Evolutionary conservation across 1,139 yeast genomes (phyloP), one percentile per base, ranked within the genome.

Genomic region (Pneumocystis murina): DNA sequence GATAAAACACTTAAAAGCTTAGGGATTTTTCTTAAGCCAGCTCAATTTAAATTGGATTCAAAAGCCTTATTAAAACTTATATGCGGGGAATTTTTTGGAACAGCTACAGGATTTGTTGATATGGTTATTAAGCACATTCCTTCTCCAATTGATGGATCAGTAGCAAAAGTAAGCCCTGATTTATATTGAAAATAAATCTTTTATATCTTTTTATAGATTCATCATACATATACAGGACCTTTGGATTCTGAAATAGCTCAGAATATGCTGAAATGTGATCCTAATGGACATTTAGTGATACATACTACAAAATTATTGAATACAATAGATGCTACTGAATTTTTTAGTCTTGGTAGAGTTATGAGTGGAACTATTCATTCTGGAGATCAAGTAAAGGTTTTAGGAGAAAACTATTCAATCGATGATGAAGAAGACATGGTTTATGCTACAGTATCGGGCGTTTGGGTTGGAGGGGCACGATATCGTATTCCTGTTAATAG

Each of bases 391-490:
- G 79, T 89, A 1, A 76, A 77, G 59, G 77, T 90, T 0, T 71
- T 86, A 3, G 91, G 89, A 0, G 87, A 82, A 62, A 75, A 76
- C 36, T 84, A 75, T 67, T 71, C 76, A 6, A 75, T 77, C 10
- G 85, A 82, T 61, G 83, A 77, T 54, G 82, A 81, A 43, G 87
- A 85, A 63, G 84, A 77, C 64, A 75, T 77, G 64, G 74, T 74
- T 41, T 67, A 73, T 1, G 72, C 75, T 0, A 74, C 73, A 0
- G 74, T 86, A 2, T 76, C 76, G 5, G 80, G 78, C 7, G 72
- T 90, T 14, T 84, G 78, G 69, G 69, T 89, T 1, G 80, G 88
- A 33, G 85, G 89, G 62, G 92, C 92, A 0, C 78, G 96, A 67
- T 90, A 87, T 71, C 79, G 79, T 48, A 74, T 85, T 0, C 80